Conservation (phyloP, 2,329 filamentous ascomycete genomes). For the Monosporascus sp. region DNA sequence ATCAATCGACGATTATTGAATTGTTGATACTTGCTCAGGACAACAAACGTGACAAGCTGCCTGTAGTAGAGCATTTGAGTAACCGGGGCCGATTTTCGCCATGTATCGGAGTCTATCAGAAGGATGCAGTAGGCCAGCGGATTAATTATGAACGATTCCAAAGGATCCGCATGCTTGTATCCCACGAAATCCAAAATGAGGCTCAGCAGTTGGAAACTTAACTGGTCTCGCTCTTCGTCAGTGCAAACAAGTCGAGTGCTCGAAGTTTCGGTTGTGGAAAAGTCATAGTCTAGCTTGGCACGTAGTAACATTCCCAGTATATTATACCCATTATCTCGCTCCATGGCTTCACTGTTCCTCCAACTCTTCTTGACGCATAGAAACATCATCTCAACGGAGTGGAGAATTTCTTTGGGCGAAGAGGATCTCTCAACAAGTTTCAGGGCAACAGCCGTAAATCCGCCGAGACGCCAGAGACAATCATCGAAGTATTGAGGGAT, state of each 20-base stretch:
- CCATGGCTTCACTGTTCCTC: slow-evolving; percentile 98
- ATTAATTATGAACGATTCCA: slow-evolving; percentile 91
- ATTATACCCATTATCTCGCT: slow-evolving; percentile 88
- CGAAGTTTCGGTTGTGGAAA: slow-evolving; percentile 29
- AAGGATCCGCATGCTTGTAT: slow-evolving; percentile 72
- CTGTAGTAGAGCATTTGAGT: slow-evolving; percentile 88
- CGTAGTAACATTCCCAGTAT: slow-evolving; percentile 82
- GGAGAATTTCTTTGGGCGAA: slow-evolving; percentile 63
- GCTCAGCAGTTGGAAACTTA: slow-evolving; percentile 62
- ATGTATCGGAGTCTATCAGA: slow-evolving; percentile 87
- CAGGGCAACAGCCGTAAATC: slow-evolving; percentile 78
- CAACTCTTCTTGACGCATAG: slow-evolving; percentile 84
- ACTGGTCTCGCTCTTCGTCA: slow-evolving; percentile 47
- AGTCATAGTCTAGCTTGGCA: slow-evolving; percentile 65
- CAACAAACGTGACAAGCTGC: slow-evolving; percentile 83
- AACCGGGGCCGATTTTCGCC: slow-evolving; percentile 71
- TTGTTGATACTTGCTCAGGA: slow-evolving; percentile 84
- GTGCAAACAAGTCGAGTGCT: slow-evolving; percentile 40
- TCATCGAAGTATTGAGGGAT: slow-evolving; percentile 84
- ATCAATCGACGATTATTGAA: slow-evolving; percentile 86
- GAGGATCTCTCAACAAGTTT: slow-evolving; percentile 76
- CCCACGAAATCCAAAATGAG: slow-evolving; percentile 82
- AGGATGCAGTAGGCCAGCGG: slow-evolving; percentile 89
- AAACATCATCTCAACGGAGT: slow-evolving; percentile 78
- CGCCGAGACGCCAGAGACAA: slow-evolving; percentile 87